Conservation (phyloP, 176 grass and related monocot species). For the Hsuehochloa calcarea region DNA sequence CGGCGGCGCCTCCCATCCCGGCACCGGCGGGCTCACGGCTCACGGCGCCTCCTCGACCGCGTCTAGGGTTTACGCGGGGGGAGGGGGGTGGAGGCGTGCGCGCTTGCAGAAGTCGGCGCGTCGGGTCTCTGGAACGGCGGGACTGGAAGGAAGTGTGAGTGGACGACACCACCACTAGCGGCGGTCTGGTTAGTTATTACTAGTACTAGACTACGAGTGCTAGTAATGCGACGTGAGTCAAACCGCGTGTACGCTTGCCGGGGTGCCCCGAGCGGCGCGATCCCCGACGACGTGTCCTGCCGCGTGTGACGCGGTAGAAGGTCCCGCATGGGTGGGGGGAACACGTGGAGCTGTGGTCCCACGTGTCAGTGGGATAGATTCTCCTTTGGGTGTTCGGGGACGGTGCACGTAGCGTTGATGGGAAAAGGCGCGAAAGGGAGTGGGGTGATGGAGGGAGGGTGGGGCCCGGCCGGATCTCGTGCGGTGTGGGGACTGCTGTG, state of each 20-base stretch:
- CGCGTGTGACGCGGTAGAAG: no score
- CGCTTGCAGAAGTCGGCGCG: not conserved
- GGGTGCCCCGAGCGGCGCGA: not conserved
- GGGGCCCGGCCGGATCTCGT: not conserved
- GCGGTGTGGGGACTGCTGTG: no score
- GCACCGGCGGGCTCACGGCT: not conserved
- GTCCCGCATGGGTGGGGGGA: no score
- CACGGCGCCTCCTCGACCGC: not conserved
- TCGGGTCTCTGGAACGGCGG: not conserved
- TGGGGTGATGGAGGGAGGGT: not conserved
- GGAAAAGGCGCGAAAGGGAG: no score
- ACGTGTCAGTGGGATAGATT: not conserved
- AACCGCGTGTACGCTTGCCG: not conserved
- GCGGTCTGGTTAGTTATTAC: no score
- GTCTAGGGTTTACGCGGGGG: not conserved
- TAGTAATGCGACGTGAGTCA: not conserved
- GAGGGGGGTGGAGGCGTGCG: not conserved
- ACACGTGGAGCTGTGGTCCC: not conserved
- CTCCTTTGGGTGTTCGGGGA: not conserved
- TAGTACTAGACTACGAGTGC: no score
- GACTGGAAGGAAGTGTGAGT: not conserved
- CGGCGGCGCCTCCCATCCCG: not conserved
- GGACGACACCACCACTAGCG: conserved; percentile 20
- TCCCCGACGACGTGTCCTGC: no score
- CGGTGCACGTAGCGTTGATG: not conserved